Evolutionary conservation across 179 eudicot genomes (phyloP), one percentile per base, ranked within the genome.

Genomic region (Amaranthus tricolor): DNA sequence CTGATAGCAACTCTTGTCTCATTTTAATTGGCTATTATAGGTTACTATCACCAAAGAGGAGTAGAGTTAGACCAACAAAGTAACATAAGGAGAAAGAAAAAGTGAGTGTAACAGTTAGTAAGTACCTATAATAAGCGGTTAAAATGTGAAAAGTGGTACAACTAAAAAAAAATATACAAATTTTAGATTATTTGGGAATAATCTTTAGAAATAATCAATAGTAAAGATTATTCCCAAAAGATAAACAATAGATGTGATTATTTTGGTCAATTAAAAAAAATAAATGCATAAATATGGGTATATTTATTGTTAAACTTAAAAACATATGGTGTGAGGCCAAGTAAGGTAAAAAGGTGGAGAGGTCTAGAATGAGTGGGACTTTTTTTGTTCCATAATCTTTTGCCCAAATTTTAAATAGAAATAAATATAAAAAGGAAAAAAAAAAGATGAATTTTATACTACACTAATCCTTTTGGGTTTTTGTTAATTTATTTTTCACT

Each of bases 301-400:
- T 51, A 17, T 44, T 68, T 12, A 58, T 51, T 7, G 16, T 67
- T 16, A 44, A 45, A 31, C 40, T 31, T 31, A 31, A 40, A 76
- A 77, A 65, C 72, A 71, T 71, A 64, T 72, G 72, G 71, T 77
- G 66, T 71, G 75, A 62, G 69, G 70, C 21, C 17, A 62, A 77
- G 58, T 54, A 65, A 62, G 75, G 67, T 72, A 78, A 78, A 76
- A 78, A 64, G 72, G 53, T 57, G 56, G 62, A 64, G 78, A 56
- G 60, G 67, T 77, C 49, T 57, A 56, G 3, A 9, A 57, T 66
- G 73, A 58, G 80, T 72, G 80, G 73, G 78, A 57, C 72, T 57
- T 67, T 57, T 47, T 12, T 60, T 47, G 52, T 40, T 48, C 31
- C 66, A 57, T 58, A 56, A 66, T 16, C 20, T 19, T 59, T 59